phyloP scores from a whole-genome alignment of 495 filamentous ascomycete genomes.

The Trichoderma parareesei region DNA sequence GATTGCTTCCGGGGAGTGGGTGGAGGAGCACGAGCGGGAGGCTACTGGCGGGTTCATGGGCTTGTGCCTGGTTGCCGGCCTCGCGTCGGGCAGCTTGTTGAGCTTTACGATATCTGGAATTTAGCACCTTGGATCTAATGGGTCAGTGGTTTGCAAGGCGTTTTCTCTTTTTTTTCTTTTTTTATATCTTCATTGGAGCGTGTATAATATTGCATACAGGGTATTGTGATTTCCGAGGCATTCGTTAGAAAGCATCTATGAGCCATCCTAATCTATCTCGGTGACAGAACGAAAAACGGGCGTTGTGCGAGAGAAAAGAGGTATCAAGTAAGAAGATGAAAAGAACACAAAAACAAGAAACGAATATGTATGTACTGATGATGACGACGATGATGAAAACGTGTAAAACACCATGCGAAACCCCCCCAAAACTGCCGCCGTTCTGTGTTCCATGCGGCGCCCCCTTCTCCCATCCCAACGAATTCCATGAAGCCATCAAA shows the following conservation, averaged over 20 bases:
- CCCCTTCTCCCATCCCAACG: neutral
- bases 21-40: constrained; percentile 71
- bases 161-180: neutral
- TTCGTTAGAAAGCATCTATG: neutral
- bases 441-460: neutral
- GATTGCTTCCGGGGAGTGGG: constrained; percentile 79
- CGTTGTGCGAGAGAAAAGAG: too few species aligned
- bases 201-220: neutral
- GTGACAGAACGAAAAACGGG: neutral
- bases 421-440: neutral
- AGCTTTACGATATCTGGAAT: constrained; percentile 66
- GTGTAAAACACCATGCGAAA: neutral
- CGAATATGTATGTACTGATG: too few species aligned
- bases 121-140: constrained; percentile 16
- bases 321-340: too few species aligned
- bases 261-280: neutral
- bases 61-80: constrained; percentile 70
- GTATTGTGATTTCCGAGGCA: neutral
- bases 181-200: neutral
- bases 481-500: too few species aligned
- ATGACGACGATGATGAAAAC: neutral
- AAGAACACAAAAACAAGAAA: too few species aligned
- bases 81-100: constrained; percentile 77
- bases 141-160: neutral
- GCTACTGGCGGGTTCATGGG: constrained; percentile 94